phyloP scores from a whole-genome alignment of 495 filamentous ascomycete species.

The Penicillium angulare region DNA sequence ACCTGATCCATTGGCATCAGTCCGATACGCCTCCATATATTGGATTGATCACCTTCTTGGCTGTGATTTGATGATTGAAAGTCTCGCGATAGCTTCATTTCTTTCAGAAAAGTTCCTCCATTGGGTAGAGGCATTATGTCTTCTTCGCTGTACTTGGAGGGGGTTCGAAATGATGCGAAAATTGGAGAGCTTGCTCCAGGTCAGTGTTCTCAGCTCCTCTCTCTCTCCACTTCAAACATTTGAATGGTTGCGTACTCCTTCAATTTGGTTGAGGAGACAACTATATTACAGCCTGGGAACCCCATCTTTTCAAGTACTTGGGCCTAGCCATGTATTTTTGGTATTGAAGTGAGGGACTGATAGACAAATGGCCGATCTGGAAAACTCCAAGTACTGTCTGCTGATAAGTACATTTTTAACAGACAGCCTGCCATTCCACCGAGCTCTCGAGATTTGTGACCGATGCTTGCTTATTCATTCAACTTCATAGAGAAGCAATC shows the following conservation, averaged over 20 bases:
- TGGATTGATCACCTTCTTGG: conserved; percentile 42
- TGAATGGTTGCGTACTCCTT: no score
- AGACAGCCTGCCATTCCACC: conserved; percentile 8
- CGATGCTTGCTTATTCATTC: conserved; percentile 27
- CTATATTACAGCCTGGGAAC: no score
- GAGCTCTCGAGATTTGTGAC: conserved; percentile 35
- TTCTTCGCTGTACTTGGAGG: conserved; percentile 21
- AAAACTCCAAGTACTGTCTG: no score
- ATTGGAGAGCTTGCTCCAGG: conserved; percentile 7
- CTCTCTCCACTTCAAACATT: no score
- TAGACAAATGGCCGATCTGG: neutral
- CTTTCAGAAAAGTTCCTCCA: conserved; percentile 28
- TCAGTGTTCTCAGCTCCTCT: conserved; percentile 6
- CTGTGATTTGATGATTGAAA: conserved; percentile 7
- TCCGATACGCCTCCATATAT: conserved; percentile 33
- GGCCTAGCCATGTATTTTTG: no score
- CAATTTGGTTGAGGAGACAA: no score
- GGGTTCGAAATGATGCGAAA: conserved; percentile 17
- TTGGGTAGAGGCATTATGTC: conserved; percentile 38
- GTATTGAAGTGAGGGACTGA: neutral
- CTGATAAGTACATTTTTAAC: no score
- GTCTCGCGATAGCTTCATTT: conserved; percentile 16
- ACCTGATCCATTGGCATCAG: conserved; percentile 15
- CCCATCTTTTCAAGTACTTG: no score
- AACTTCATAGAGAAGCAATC: conserved; percentile 19